Conservation (phyloP, 2,329 filamentous ascomycete species). For the Aspergillus fijiensis region DNA sequence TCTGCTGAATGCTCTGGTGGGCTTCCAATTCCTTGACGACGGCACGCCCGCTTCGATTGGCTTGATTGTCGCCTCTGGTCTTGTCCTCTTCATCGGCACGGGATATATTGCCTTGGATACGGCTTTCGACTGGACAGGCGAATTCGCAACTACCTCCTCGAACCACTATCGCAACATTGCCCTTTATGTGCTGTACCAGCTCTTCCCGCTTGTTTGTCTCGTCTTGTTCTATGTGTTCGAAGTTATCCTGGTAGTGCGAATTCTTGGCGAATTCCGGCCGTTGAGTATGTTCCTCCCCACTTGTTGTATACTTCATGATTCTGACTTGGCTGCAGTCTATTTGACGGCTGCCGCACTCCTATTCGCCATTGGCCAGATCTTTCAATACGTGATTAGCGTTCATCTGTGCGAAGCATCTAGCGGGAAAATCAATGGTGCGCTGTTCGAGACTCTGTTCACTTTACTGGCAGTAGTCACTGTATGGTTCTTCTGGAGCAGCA, state of each 20-base stretch:
- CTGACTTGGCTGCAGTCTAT: conserved; percentile 58
- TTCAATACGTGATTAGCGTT: conserved; percentile 90
- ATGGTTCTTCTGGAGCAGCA: conserved; percentile 98
- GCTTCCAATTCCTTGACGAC: conserved; percentile 91
- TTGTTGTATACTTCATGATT: conserved; percentile 4
- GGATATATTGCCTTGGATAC: conserved; percentile 96
- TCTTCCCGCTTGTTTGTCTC: conserved; percentile 85
- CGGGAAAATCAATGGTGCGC: conserved; percentile 85
- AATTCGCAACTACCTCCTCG: conserved; percentile 64
- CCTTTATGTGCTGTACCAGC: conserved; percentile 91
- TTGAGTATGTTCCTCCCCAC: conserved; percentile 61
- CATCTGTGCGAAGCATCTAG: conserved; percentile 82
- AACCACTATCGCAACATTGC: conserved; percentile 69
- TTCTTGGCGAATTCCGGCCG: conserved; percentile 86
- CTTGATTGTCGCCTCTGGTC: conserved; percentile 69
- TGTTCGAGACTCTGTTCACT: conserved; percentile 94
- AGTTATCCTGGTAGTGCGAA: conserved; percentile 74
- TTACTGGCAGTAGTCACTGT: conserved; percentile 76
- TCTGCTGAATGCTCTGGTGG: conserved; percentile 86
- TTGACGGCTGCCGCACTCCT: conserved; percentile 70
- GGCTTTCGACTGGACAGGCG: conserved; percentile 77
- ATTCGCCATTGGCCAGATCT: conserved; percentile 90
- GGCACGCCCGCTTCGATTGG: conserved; percentile 81
- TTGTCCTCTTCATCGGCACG: conserved; percentile 77
- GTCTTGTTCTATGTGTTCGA: conserved; percentile 84